Evolutionary conservation across 305 asterid genomes (phyloP).

Genomic region (Fraxinus angustifolia): DNA sequence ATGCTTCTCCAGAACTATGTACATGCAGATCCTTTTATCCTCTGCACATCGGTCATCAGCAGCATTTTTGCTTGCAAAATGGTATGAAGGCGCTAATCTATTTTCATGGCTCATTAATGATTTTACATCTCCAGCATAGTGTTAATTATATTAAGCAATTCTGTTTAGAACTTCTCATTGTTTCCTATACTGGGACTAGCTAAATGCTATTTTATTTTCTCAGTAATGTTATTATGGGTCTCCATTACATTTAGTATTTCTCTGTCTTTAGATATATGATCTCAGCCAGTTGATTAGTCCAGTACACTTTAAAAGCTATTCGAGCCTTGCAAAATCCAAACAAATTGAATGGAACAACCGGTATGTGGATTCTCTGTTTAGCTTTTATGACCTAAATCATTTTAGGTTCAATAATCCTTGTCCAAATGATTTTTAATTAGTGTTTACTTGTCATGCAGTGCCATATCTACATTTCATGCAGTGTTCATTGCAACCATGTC

Average conservation of each 20-base stretch:
- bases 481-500: slow-evolving; percentile 52
- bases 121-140: not conserved
- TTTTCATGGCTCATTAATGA: not conserved
- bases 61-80: slow-evolving; percentile 67
- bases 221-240: not conserved
- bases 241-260: not conserved
- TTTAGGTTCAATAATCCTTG: not conserved
- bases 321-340: slow-evolving; percentile 43
- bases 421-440: slow-evolving; percentile 18
- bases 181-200: not conserved
- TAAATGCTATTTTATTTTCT: not conserved
- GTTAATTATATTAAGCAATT: not conserved
- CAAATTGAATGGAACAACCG: slow-evolving; percentile 86
- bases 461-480: slow-evolving; percentile 72
- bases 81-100: slow-evolving; percentile 34
- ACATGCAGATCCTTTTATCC: slow-evolving; percentile 41
- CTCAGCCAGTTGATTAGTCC: slow-evolving; percentile 51
- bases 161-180: not conserved
- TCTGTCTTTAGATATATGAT: slow-evolving; percentile 61
- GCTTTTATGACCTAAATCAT: not conserved
- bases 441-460: slow-evolving; percentile 40
- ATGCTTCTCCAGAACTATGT: slow-evolving; percentile 45
- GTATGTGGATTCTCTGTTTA: slow-evolving; percentile 34
- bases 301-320: slow-evolving; percentile 56
- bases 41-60: slow-evolving; percentile 50